Base-by-base conservation (phyloP, 768 basidiomycete species). In the Lactarius vividus region DNA sequence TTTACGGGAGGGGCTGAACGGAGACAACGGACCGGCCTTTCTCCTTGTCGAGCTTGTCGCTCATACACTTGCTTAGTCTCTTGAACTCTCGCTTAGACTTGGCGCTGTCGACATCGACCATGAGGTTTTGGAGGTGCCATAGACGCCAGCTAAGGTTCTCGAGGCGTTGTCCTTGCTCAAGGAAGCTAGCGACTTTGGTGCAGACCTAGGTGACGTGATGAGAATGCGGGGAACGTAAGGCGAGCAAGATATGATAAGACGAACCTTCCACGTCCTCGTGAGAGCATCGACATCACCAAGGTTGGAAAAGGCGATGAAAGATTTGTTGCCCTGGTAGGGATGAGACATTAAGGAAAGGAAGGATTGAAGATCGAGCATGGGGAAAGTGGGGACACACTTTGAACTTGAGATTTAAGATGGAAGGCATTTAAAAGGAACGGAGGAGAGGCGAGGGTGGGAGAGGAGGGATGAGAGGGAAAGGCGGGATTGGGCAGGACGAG, bases 121-220 rank as follows among this genome's bases (percentile, higher is more conserved):
- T 94, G 72, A 94, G 85, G 72, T 87, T 91, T 79, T 94, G 92
- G 58, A 94, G 85, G 75, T 94, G 91, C 92, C 92, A 94, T 76
- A 94, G 84, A 74, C 92, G 85, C 92, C 92, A 94, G 71, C 88
- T 89, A 78, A 94, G 79, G 83, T 94, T 94, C 84, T 94, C 92
- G 74, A 94, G 90, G 63, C 92, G 83, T 75, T 92, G 90, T 56
- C 92, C 92, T 75, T 94, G 91, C 79, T 94, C 92, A 75, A 94
- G 90, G 80, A 86, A 93, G 76, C 89, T 85, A 60, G 91, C 92
- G 68, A 94, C 92, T 81, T 93, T 93, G 26, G 92, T 92, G 79
- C 92, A 93, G 75, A 92, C 90, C 90, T 91, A 62, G 13, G 62
- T 9, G 49, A 23, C 35, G 18, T 28, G 37, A 63, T 63, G 63